These are phyloP conservation scores for Naganishia cerealis DNA, from an alignment of 1,284 basidiomycete genomes.

Conservation along the genomic window DNA sequence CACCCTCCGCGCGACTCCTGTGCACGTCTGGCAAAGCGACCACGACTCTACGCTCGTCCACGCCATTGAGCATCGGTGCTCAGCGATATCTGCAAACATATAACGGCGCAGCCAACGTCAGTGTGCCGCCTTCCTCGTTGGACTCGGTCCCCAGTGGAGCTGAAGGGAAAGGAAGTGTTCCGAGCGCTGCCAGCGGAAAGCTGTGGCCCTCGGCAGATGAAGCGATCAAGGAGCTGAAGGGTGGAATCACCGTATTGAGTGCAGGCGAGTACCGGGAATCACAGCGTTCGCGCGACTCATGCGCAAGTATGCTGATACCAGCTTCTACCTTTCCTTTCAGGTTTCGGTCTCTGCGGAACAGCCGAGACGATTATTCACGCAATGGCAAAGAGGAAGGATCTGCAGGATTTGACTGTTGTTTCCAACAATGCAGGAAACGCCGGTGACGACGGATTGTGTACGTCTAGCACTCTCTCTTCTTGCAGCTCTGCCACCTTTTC, in stretches of 20 bases:
- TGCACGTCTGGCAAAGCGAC: background rate
- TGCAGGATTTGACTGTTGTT: slow-evolving; percentile 73
- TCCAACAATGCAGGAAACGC: slow-evolving; percentile 84
- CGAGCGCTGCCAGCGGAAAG: slow-evolving; percentile 56
- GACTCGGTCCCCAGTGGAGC: slow-evolving; percentile 21
- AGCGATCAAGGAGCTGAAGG: slow-evolving; percentile 76
- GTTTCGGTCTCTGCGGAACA: slow-evolving; percentile 53
- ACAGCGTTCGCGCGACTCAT: background rate
- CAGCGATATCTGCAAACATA: slow-evolving; percentile 17
- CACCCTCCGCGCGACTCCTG: background rate
- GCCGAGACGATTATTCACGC: slow-evolving; percentile 82
- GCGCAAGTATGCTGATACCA: background rate
- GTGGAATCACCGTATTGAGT: slow-evolving; percentile 72
- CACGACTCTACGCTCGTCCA: background rate
- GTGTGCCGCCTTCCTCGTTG: slow-evolving; percentile 2
- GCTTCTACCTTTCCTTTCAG: slow-evolving; percentile 26
- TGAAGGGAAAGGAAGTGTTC: slow-evolving; percentile 14
- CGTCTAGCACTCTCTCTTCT: slow-evolving; percentile 39
- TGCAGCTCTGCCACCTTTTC: background rate
- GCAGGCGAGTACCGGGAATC: slow-evolving; percentile 62
- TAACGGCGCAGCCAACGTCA: slow-evolving; percentile 12
- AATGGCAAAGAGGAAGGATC: slow-evolving; percentile 68
- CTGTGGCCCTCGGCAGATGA: slow-evolving; percentile 76
- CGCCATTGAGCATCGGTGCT: slow-evolving; percentile 8
- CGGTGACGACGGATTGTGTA: slow-evolving; percentile 74